Evolutionary conservation across 2,329 filamentous ascomycete genomes (phyloP).

Genomic region (Dactylella cylindrospora): DNA sequence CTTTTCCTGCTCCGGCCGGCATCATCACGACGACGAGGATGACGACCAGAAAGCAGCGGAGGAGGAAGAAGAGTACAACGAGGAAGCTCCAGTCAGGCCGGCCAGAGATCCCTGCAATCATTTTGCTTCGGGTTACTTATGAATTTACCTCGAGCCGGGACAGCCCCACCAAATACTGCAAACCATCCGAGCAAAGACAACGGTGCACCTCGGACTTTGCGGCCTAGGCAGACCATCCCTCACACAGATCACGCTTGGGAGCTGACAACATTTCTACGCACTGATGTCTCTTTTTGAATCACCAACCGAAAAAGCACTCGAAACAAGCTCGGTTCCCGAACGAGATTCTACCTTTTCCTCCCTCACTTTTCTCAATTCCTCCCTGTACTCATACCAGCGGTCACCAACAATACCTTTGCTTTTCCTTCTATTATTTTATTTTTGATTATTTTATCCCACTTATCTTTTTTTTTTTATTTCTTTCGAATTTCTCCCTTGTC

Average conservation of each 20-base stretch:
- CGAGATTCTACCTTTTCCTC: slow-evolving; percentile 10
- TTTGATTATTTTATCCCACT: no score
- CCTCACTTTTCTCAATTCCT: not conserved
- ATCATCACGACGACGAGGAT: slow-evolving; percentile 37
- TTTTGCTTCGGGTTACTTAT: slow-evolving; percentile 41
- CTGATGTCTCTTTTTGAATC: slow-evolving; percentile 41
- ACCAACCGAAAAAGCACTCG: slow-evolving; percentile 23
- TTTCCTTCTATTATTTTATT: slow-evolving; percentile 1
- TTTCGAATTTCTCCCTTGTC: no score
- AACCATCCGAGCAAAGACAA: slow-evolving; percentile 35
- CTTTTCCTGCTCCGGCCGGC: slow-evolving; percentile 12
- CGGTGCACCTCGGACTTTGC: slow-evolving; percentile 42
- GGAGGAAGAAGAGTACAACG: slow-evolving; percentile 36
- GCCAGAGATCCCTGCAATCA: slow-evolving; percentile 41
- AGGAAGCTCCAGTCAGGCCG: slow-evolving; percentile 40
- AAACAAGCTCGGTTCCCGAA: slow-evolving; percentile 21
- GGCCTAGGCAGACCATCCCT: slow-evolving; percentile 40
- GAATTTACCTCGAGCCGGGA: slow-evolving; percentile 37
- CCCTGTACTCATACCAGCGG: slow-evolving; percentile 23
- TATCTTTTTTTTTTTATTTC: no score
- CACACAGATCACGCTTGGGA: no score
- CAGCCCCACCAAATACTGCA: slow-evolving; percentile 39
- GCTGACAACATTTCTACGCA: slow-evolving; percentile 40
- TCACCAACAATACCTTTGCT: slow-evolving; percentile 17
- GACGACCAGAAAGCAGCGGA: slow-evolving; percentile 34